A percentile compares a stretch with the other conserved stretches of the same genome.
Conservation (phyloP, 2,329 filamentous ascomycete species). For the Lasiodiplodia gonubiensis region DNA sequence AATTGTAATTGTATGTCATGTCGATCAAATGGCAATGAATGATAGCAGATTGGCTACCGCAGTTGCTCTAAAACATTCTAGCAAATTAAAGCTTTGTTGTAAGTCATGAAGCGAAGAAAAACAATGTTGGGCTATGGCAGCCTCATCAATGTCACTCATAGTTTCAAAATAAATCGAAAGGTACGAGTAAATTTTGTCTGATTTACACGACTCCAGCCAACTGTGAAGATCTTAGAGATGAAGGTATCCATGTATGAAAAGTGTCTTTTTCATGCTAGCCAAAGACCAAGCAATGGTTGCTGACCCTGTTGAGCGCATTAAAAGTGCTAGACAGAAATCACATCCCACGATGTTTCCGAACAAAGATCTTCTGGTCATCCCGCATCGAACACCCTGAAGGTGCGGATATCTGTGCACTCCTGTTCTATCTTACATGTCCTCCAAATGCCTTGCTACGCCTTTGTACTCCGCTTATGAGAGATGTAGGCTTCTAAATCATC, state of each 20-base stretch:
- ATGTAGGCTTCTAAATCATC: not conserved
- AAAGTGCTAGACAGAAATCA: not conserved
- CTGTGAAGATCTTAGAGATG: too few relatives aligned
- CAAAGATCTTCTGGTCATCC: not conserved
- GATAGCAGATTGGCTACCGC: not conserved
- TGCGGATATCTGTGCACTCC: not conserved
- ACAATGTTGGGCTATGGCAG: too few relatives aligned
- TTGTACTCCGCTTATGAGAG: not conserved
- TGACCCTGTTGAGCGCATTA: not conserved
- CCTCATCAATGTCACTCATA: too few relatives aligned
- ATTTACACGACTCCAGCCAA: not conserved
- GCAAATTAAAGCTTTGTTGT: not conserved
- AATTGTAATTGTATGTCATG: not conserved
- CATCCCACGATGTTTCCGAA: not conserved
- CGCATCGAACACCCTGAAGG: not conserved
- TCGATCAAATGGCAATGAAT: not conserved
- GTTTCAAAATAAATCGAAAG: too few relatives aligned
- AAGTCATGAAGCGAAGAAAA: too few relatives aligned
- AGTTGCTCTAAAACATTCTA: not conserved
- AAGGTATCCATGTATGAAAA: not conserved
- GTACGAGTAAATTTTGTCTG: too few relatives aligned
- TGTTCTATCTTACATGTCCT: not conserved
- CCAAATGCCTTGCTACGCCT: not conserved
- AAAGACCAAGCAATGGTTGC: not conserved
- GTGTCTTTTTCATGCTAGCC: not conserved